These are phyloP conservation scores for Sporothrix phasma DNA, from an alignment of 2,329 filamentous ascomycete genomes.

Conservation along the genomic window DNA sequence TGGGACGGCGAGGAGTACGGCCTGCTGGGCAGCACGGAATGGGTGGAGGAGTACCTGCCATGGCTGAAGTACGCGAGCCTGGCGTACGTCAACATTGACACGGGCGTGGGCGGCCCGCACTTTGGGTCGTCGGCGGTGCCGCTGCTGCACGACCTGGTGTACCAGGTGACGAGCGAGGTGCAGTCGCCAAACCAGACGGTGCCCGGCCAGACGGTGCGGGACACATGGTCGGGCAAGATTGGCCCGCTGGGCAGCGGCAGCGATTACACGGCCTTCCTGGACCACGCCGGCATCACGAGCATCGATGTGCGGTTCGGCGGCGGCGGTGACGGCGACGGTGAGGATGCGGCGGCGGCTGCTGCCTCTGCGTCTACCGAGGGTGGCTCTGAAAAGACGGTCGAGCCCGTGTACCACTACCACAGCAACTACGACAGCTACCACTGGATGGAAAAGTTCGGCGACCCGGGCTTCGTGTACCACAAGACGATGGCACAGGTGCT, in stretches of 20 bases:
- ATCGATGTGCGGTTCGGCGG: slow-evolving; percentile 52
- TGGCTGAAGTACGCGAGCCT: slow-evolving; percentile 67
- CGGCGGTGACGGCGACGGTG: slow-evolving; percentile 21
- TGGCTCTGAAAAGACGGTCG: slow-evolving; percentile 16
- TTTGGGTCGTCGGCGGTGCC: slow-evolving; percentile 62
- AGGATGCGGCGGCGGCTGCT: neutral
- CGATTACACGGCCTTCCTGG: slow-evolving; percentile 67
- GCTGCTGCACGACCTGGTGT: slow-evolving; percentile 62
- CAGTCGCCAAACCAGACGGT: slow-evolving; percentile 65
- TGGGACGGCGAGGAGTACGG: slow-evolving; percentile 83
- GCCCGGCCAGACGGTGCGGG: slow-evolving; percentile 57
- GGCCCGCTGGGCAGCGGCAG: slow-evolving; percentile 61
- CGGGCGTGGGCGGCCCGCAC: slow-evolving; percentile 55
- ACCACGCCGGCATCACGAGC: slow-evolving; percentile 57
- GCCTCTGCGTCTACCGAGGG: neutral
- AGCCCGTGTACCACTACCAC: slow-evolving; percentile 71
- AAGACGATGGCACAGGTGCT: slow-evolving; percentile 56
- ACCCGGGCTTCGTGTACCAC: slow-evolving; percentile 58
- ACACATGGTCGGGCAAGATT: slow-evolving; percentile 55
- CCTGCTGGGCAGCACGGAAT: slow-evolving; percentile 77
- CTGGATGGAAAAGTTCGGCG: slow-evolving; percentile 79
- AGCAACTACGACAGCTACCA: slow-evolving; percentile 78
- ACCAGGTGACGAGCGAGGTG: slow-evolving; percentile 54
- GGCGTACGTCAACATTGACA: slow-evolving; percentile 80
- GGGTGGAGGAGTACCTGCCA: slow-evolving; percentile 81